Base-by-base conservation (phyloP, 176 grass and related monocot genomes). In the Chrysopogon serrulatus region DNA sequence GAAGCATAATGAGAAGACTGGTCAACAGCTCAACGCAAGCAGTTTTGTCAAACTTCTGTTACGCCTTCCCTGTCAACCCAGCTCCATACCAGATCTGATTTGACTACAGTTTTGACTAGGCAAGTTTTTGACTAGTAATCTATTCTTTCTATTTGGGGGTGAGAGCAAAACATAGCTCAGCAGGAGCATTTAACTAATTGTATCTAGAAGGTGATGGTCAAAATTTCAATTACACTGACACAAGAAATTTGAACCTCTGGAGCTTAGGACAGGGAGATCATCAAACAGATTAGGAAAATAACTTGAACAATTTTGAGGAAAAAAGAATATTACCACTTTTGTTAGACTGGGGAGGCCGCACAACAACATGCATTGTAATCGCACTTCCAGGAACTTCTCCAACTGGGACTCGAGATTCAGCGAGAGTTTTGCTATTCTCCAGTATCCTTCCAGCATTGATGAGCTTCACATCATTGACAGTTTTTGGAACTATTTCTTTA, bases 291-390 rank as follows among this genome's bases (percentile, higher is more conserved):
- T 51, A 60, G 27, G 13, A 74, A 79, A 61, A 19, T 56, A 45
- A 76, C 49, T 56, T n/a, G 41, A 74, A 44, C 19, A 68, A 45
- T 30, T 65, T 67, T 54, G 45, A 84, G 40, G 34, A 69, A n/a
- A 76, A 79, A 48, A 30, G 59, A 78, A 65, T 64, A 76, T 69
- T 94, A 97, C 94, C 92, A 76, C 73, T 92, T 90, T 82, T 97
- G 34, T 83, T 86, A 83, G 66, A 72, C 59, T 85, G 90, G 17
- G 89, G 89, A 87, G 89, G 87, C 45, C 87, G 85, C 88, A 97
- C 91, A 75, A 97, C 94, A 78, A 97, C 89, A 84, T 97, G 94
- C 91, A 97, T 97, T 16, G 94, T 97, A 78, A 97, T 94, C 19
- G 79, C 86, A 89, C 87, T 87, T 44, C 85, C 92, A 49, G 94